Percentiles rank a stretch among this genome's conserved stretches.
phyloP scores from a whole-genome alignment of 139 green algal species.

The Limnomonas spitsbergensis region DNA sequence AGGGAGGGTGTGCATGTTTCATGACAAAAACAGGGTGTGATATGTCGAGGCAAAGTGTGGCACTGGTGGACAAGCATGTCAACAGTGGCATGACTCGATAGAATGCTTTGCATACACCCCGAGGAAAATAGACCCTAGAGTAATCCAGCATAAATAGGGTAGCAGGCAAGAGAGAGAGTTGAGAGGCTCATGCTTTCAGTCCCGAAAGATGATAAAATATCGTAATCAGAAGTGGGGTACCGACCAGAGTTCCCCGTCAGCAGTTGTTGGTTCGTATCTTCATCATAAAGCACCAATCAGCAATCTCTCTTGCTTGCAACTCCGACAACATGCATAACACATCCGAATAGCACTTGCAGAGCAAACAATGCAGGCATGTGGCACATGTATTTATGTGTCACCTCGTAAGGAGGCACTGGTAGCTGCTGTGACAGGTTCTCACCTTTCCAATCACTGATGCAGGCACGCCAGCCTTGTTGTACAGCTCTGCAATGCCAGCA shows the following conservation, averaged over 20 bases:
- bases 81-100: too few relatives aligned
- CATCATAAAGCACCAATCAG: background rate
- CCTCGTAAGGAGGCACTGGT: too few relatives aligned
- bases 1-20: too few relatives aligned
- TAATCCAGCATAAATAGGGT: background rate
- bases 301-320: background rate
- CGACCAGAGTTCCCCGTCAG: slow-evolving; percentile 2
- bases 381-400: too few relatives aligned
- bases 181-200: background rate
- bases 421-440: too few relatives aligned
- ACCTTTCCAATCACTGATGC: slow-evolving; percentile 65
- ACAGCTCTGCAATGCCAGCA: slow-evolving; percentile 59
- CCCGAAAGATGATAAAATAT: slow-evolving; percentile 5
- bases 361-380: too few relatives aligned
- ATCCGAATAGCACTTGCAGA: background rate
- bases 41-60: too few relatives aligned
- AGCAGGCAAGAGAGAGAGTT: background rate
- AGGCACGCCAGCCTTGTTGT: slow-evolving; percentile 65
- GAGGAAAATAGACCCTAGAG: too few relatives aligned
- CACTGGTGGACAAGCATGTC: too few relatives aligned
- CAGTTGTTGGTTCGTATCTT: background rate
- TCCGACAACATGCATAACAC: background rate
- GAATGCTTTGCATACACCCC: too few relatives aligned
- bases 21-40: too few relatives aligned
- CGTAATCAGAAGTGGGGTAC: background rate